phyloP scores from a whole-genome alignment of 2,329 filamentous ascomycete species.

The Botryosphaeria dothidea region DNA sequence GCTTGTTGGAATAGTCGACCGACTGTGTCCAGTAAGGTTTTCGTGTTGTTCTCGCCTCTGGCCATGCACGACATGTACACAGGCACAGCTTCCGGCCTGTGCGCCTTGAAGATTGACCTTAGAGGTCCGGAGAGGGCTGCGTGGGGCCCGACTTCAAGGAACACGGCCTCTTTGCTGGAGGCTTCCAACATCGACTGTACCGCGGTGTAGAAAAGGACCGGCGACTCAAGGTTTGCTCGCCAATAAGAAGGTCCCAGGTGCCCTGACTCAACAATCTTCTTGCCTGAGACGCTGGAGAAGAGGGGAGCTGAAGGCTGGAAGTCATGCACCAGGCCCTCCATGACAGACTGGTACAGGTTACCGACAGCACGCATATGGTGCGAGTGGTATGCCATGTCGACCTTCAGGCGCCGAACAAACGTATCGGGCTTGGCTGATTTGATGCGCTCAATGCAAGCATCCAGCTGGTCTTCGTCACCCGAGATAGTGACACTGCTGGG shows the following conservation, averaged over 20 bases:
- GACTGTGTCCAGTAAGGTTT: conserved; percentile 20
- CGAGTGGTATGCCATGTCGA: conserved; percentile 25
- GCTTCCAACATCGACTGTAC: no score
- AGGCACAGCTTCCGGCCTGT: not conserved
- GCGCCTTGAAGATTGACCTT: conserved; percentile 32
- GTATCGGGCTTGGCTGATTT: no score
- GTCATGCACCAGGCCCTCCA: no score
- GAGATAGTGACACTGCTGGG: no score
- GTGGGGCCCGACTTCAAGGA: conserved; percentile 50
- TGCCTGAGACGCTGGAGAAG: not conserved
- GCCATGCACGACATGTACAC: not conserved
- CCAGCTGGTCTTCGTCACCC: conserved; percentile 10
- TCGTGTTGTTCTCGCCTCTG: not conserved
- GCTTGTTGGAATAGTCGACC: conserved; percentile 24
- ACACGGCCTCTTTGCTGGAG: conserved; percentile 36
- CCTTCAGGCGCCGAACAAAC: conserved; percentile 21
- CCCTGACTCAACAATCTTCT: not conserved
- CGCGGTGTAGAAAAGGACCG: no score
- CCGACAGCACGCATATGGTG: no score
- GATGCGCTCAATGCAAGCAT: no score
- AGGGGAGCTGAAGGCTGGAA: no score
- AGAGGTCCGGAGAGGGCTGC: conserved; percentile 46
- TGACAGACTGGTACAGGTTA: no score
- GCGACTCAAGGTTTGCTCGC: conserved; percentile 51
- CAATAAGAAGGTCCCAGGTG: conserved; percentile 42